phyloP scores from a whole-genome alignment of 2,329 filamentous ascomycete species.

The Cadophora sp. region DNA sequence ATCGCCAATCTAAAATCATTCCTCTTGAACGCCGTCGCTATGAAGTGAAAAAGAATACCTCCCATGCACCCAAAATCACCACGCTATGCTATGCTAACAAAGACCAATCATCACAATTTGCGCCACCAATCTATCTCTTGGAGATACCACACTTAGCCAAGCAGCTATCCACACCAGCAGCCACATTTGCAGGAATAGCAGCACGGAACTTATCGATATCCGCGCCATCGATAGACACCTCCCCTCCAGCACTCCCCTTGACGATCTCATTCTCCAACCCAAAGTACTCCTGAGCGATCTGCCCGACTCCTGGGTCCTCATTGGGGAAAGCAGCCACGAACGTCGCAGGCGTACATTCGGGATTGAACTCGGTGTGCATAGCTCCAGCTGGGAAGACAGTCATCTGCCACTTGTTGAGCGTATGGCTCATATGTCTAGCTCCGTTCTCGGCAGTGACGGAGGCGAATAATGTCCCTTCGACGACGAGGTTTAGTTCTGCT shows the following conservation, averaged over 20 bases:
- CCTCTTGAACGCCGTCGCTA: slow-evolving; percentile 12
- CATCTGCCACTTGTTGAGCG: slow-evolving; percentile 54
- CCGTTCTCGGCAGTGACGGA: slow-evolving; percentile 60
- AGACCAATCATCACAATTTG: neutral
- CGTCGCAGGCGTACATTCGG: slow-evolving; percentile 55
- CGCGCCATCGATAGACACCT: slow-evolving; percentile 40
- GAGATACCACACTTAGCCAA: slow-evolving; percentile 50
- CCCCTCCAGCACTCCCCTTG: slow-evolving; percentile 41
- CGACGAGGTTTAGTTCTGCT: slow-evolving; percentile 59
- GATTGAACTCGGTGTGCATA: slow-evolving; percentile 63
- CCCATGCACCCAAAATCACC: neutral
- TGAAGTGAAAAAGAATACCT: neutral
- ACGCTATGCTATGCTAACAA: neutral
- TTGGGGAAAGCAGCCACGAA: slow-evolving; percentile 54
- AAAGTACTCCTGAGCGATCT: slow-evolving; percentile 49
- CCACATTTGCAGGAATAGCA: slow-evolving; percentile 50
- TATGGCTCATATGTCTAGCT: slow-evolving; percentile 50
- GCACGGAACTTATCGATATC: slow-evolving; percentile 45
- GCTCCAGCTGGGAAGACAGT: slow-evolving; percentile 61
- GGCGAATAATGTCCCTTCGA: slow-evolving; percentile 55
- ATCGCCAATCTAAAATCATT: neutral
- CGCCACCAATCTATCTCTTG: slow-evolving; percentile 36
- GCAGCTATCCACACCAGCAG: slow-evolving; percentile 53
- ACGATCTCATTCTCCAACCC: slow-evolving; percentile 46
- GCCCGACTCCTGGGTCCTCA: slow-evolving; percentile 48